A percentile compares a stretch with the other conserved stretches of the same genome.
These are phyloP conservation scores for Plasmodium malariae DNA, from an alignment of 169 alveolate species.

Conservation along the genomic window DNA sequence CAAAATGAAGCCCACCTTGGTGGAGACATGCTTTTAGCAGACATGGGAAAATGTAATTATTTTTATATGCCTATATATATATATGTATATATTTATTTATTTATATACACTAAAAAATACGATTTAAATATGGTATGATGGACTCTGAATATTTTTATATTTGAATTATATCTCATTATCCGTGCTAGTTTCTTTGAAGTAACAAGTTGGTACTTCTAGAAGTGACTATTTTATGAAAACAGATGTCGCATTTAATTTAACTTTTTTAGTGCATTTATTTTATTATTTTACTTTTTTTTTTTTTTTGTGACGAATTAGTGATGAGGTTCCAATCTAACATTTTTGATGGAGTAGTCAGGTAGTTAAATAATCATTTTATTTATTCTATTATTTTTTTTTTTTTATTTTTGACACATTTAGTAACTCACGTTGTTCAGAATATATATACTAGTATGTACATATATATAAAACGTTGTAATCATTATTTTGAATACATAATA, in stretches of 20 bases:
- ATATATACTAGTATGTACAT: not conserved
- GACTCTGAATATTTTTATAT: too few species aligned
- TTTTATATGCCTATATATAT: not conserved
- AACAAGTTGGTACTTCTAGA: not conserved
- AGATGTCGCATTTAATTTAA: not conserved
- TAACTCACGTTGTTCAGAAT: not conserved
- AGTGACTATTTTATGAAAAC: not conserved
- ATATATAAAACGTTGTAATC: not conserved
- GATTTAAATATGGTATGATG: not conserved
- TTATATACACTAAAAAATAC: not conserved
- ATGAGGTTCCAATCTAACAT: constrained; percentile 92
- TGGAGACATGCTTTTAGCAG: constrained; percentile 94
- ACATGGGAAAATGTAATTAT: constrained; percentile 91
- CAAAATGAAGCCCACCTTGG: constrained; percentile 83
- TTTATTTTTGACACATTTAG: not conserved
- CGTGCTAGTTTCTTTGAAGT: not conserved
- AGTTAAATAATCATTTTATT: not conserved
- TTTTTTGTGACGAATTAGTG: constrained; percentile 54
- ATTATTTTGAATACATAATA: not conserved
- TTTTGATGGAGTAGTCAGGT: constrained; percentile 89
- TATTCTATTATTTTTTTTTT: not conserved
- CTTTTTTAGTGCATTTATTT: not conserved
- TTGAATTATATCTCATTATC: not conserved
- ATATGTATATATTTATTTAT: not conserved
- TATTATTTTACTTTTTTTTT: not conserved